Percentiles rank a stretch among this genome's conserved stretches.
Evolutionary conservation across 2,329 filamentous ascomycete genomes (phyloP).

Genomic region (Hypoxylon sp.): DNA sequence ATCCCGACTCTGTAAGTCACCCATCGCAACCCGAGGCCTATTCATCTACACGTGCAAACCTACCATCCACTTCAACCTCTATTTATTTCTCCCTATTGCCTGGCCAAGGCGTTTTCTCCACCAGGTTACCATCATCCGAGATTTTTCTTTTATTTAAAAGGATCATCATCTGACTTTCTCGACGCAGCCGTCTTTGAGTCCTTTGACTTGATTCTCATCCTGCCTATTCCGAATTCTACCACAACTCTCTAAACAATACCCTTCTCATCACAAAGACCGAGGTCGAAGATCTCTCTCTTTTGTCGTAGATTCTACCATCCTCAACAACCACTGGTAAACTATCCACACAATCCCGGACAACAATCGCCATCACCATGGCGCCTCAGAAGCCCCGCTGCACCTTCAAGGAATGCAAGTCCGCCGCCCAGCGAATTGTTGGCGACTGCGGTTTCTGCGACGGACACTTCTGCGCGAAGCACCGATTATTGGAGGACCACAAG

Average conservation of each 20-base stretch:
- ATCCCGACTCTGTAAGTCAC: constrained; percentile 38
- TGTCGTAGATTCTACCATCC: neutral
- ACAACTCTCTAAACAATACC: constrained; percentile 12
- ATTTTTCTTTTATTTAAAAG: constrained; percentile 36
- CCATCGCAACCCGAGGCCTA: constrained; percentile 39
- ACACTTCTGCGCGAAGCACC: constrained; percentile 95
- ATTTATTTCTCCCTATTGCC: constrained; percentile 32
- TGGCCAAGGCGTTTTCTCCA: constrained; percentile 44
- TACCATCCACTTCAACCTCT: constrained; percentile 41
- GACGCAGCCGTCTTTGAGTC: constrained; percentile 33
- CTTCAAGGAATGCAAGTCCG: constrained; percentile 89
- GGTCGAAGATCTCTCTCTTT: constrained; percentile 1
- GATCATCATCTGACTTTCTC: constrained; percentile 36
- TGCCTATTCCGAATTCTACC: constrained; percentile 32
- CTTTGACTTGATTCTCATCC: constrained; percentile 33
- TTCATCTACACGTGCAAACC: constrained; percentile 31
- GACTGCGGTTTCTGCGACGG: constrained; percentile 96
- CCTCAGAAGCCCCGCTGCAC: constrained; percentile 87
- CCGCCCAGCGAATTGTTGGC: constrained; percentile 92
- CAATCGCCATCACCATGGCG: constrained; percentile 65
- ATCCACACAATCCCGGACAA: neutral
- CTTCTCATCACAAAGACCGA: constrained; percentile 33
- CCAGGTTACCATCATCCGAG: constrained; percentile 37
- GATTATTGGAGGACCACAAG: constrained; percentile 93
- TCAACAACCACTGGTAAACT: neutral